Base-by-base conservation (phyloP, 768 basidiomycete genomes). In the Macrolepiota fuliginosa region DNA sequence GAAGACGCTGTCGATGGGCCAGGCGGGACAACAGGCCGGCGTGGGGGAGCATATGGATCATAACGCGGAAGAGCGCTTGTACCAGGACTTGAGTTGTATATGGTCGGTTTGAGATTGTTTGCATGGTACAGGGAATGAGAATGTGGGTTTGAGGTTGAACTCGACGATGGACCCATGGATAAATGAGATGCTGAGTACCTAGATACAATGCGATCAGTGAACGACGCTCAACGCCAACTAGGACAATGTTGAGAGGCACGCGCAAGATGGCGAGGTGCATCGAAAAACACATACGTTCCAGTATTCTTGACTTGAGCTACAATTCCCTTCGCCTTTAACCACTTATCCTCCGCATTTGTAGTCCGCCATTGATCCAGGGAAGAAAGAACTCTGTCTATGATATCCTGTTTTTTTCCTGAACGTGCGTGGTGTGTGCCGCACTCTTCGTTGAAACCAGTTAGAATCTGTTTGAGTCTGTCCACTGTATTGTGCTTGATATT, bases 391-490 rank as follows among this genome's bases (percentile, higher is more conserved):
- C 90, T 82, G 71, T 92, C 90, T 70, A 93, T 92, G 51, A 94
- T 82, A 36, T 94, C 93, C 67, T 92, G 89, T 70, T 94, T 94
- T 77, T 90, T 93, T 27, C 92, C 92, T 11, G 90, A 81, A 73
- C 91, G 92, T 57, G 83, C 78, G 29, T 92, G 77, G 66, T 82
- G 80, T 3, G 84, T 83, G 56, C 76, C 75, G 69, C 91, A 92
- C 71, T 92, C 88, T 39, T 91, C 90, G 76, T 92, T 92, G 66
- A 94, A 79, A 25, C 88, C 88, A 40, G 79, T 73, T 61, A 94
- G 78, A 66, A 94, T 91, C 70, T 89, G 88, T 73, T 94, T 94
- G 65, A 94, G 84, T 74, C 80, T 86, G 73, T 93, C 92, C 64
- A 94, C 93, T 6, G 91, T 94, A 74, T 93, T 90, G 71, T 79